Base-by-base conservation (phyloP, 2,329 filamentous ascomycete species). In the Talaromyces sp. region DNA sequence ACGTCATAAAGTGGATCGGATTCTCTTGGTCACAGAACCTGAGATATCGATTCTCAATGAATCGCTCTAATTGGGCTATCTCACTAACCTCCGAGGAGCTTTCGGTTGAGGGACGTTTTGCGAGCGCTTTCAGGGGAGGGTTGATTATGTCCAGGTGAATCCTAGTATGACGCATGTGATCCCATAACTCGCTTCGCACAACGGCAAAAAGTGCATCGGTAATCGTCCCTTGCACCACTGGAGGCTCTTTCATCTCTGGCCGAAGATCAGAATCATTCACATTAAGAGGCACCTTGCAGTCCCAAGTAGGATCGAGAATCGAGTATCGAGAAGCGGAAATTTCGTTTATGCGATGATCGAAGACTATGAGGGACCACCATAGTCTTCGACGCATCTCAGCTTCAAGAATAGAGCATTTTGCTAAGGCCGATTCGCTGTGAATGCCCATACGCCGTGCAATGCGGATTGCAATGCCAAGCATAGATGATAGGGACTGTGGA, bases 321-420 rank as follows among this genome's bases (percentile, higher is more conserved):
- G 68, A 59, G 9, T 64, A 64, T 60, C 71, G 76, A 57, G 66
- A 82, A 51, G 82, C 81, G 3, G 83, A 81, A 70, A 89, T 81
- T 68, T 90, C 87, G 58, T 84, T 81, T 37, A 89, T 81, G 21
- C 88, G 84, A 60, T 81, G 78, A 69, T 91, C 88, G 63, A 89
- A 87, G 25, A 84, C 77, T 13, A 87, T 79, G 15, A 91, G 77
- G 33, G 84, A 83, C 87, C 87, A 91, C 87, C 87, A 90, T 1
- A 91, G 74, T 37, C 88, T 80, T 52, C 87, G 81, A n/a, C 87
- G 81, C 71, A 88, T 81, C 71, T 90, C 87, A 3, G 83, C 80
- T 65, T 90, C 86, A 56, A 88, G 33, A 77, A 80, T 3, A 72
- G 67, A 62, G 35, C 63, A 68, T 64, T 67, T 72, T 64, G 61